These are phyloP conservation scores for Funneliformis geosporum DNA, from an alignment of 192 early-diverging fungal genomes.

Conservation along the genomic window DNA sequence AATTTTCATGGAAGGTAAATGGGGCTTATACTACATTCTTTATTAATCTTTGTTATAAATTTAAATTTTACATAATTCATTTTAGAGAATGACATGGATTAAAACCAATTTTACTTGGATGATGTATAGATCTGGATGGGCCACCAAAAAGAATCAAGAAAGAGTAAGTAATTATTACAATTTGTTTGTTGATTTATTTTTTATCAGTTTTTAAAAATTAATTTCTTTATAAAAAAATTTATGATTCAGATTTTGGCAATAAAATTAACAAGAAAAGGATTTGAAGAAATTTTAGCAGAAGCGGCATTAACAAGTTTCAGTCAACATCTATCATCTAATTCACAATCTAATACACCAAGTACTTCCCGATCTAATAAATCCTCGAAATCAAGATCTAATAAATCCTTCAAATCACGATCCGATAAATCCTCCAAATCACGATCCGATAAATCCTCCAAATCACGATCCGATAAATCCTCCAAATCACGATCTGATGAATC, in stretches of 20 bases:
- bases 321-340: background rate
- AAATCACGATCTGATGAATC: background rate
- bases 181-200: slow-evolving; percentile 10
- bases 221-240: slow-evolving; percentile 21
- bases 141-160: slow-evolving; percentile 44
- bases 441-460: no score
- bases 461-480: background rate
- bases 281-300: slow-evolving; percentile 35
- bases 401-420: background rate
- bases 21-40: no score
- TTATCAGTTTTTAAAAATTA: slow-evolving; percentile 26
- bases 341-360: background rate
- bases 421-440: no score
- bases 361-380: no score
- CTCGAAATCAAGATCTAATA: no score
- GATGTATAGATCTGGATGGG: slow-evolving; percentile 53
- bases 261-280: slow-evolving; percentile 34
- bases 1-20: slow-evolving; percentile 34
- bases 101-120: slow-evolving; percentile 54
- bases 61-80: background rate
- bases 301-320: slow-evolving; percentile 31
- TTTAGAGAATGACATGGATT: slow-evolving; percentile 51
- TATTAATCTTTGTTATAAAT: background rate
- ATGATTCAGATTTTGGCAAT: slow-evolving; percentile 37
- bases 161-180: slow-evolving; percentile 30